phyloP scores from a whole-genome alignment of 2,329 filamentous ascomycete genomes.

The Aureobasidium namibiae region DNA sequence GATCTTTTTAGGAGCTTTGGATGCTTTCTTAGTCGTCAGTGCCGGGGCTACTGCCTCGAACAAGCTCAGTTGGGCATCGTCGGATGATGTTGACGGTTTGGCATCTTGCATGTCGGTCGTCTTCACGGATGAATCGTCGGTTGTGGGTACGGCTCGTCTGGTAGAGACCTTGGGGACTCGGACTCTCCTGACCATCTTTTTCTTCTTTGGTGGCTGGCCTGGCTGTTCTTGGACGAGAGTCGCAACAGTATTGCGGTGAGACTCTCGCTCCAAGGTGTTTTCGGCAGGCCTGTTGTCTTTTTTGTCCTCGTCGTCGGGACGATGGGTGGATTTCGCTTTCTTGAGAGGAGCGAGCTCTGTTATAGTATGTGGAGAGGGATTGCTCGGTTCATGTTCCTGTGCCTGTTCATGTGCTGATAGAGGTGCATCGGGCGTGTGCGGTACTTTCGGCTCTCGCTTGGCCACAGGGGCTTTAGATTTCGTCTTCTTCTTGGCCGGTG shows the following conservation, averaged over 20 bases:
- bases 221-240: not conserved
- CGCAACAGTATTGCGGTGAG: not conserved
- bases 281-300: not conserved
- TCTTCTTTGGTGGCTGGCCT: not conserved
- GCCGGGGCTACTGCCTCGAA: not conserved
- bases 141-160: not conserved
- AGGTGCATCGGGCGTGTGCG: not conserved
- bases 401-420: not conserved
- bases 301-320: not conserved
- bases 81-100: not conserved
- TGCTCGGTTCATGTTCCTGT: not conserved
- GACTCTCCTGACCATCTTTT: not conserved
- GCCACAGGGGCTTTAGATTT: not conserved
- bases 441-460: not conserved
- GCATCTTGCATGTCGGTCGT: not conserved
- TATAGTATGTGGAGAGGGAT: not conserved
- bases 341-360: not conserved
- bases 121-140: not conserved
- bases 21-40: not conserved
- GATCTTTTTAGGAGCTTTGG: not conserved
- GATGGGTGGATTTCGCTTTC: not conserved
- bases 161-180: not conserved
- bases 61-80: not conserved
- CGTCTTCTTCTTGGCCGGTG: not conserved
- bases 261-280: not conserved